Conservation (phyloP, 148 eudicot species). For the Heliosperma pusillum region DNA sequence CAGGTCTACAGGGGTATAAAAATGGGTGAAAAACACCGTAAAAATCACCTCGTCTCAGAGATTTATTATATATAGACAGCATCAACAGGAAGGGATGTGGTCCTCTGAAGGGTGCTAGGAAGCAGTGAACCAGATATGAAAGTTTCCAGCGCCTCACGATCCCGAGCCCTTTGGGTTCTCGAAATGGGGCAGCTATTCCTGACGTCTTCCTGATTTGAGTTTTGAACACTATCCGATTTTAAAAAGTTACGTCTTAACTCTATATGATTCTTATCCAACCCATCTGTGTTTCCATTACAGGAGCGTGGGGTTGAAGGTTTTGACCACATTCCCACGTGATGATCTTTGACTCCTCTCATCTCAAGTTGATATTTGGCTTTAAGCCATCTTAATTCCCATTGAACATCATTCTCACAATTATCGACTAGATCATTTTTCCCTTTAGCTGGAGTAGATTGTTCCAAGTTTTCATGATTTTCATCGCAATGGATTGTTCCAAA, state of each 20-base stretch:
- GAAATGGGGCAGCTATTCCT: constrained; percentile 33
- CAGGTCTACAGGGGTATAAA: constrained; percentile 21
- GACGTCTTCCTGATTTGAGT: constrained; percentile 12
- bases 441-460: constrained; percentile 19
- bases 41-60: constrained; percentile 3
- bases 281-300: constrained; percentile 11
- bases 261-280: neutral
- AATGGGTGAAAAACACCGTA: constrained; percentile 15
- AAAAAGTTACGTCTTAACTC: constrained; percentile 10
- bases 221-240: constrained; percentile 17
- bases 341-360: constrained; percentile 46
- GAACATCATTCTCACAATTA: constrained; percentile 38
- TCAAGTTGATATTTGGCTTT: constrained; percentile 62
- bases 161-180: constrained; percentile 28
- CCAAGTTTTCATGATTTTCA: constrained; percentile 34
- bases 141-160: constrained; percentile 31
- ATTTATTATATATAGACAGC: constrained; percentile 45
- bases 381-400: constrained; percentile 61
- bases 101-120: constrained; percentile 47
- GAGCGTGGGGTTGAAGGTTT: constrained; percentile 29
- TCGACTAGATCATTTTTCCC: constrained; percentile 17
- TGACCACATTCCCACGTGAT: constrained; percentile 38
- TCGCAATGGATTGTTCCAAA: constrained; percentile 33
- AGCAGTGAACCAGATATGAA: constrained; percentile 27
- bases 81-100: constrained; percentile 67